A percentile compares a stretch with the other conserved stretches of the same genome.
phyloP scores from a whole-genome alignment of 176 grass and related monocot species.

The Juncus inflexus region DNA sequence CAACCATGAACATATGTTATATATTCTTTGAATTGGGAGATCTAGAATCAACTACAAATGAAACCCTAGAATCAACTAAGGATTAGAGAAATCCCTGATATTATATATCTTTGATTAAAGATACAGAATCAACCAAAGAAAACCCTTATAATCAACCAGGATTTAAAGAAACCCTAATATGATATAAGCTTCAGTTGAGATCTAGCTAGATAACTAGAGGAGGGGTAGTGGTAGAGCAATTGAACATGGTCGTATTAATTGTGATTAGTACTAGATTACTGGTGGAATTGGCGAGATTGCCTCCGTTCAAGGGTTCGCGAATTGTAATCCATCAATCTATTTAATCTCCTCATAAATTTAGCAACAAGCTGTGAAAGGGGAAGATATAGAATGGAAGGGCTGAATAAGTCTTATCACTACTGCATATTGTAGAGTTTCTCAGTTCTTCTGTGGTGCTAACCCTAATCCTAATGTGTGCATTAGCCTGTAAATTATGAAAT shows the following conservation, averaged over 20 bases:
- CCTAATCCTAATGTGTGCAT: not conserved
- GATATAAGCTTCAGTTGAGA: slow-evolving; percentile 25
- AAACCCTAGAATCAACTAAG: not conserved
- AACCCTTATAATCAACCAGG: too few species aligned
- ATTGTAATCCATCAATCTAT: slow-evolving; percentile 29
- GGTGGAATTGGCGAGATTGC: slow-evolving; percentile 8
- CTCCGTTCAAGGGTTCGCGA: slow-evolving; percentile 2
- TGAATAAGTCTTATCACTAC: slow-evolving; percentile 11
- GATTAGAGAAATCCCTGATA: too few species aligned
- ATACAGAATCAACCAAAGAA: too few species aligned
- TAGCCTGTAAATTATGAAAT: too few species aligned
- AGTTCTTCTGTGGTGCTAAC: slow-evolving; percentile 10
- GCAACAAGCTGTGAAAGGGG: slow-evolving; percentile 15
- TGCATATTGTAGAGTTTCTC: not conserved
- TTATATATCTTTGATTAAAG: too few species aligned
- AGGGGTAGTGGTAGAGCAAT: slow-evolving; percentile 12
- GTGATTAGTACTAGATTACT: slow-evolving; percentile 37
- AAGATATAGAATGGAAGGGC: slow-evolving; percentile 21
- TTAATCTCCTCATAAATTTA: slow-evolving; percentile 19
- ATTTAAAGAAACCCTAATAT: slow-evolving; percentile 24
- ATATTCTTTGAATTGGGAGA: slow-evolving; percentile 31
- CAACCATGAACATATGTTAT: slow-evolving; percentile 15
- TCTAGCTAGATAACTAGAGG: slow-evolving; percentile 2
- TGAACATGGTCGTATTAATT: slow-evolving; percentile 30
- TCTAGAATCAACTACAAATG: not conserved